Percentiles rank a stretch among this genome's conserved stretches.
phyloP scores from a whole-genome alignment of 345 rosid species.

The Pelargonium nanum region DNA sequence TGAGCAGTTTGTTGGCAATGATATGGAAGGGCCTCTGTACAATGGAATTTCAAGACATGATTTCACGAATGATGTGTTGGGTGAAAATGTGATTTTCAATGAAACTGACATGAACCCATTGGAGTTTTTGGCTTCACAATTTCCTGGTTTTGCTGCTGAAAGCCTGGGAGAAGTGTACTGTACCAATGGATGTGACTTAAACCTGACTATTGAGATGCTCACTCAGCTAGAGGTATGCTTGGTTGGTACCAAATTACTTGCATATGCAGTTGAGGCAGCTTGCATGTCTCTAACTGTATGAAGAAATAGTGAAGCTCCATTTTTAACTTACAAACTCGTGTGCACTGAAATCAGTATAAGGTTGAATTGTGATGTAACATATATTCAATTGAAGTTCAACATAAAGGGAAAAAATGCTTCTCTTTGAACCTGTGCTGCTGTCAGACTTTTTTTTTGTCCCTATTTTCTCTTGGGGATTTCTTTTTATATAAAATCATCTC shows the following conservation, averaged over 20 bases:
- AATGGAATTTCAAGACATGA: slow-evolving; percentile 44
- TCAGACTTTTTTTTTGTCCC: too few species aligned
- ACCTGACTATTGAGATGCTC: slow-evolving; percentile 89
- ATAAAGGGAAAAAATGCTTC: too few species aligned
- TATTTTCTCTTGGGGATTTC: too few species aligned
- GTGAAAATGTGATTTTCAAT: slow-evolving; percentile 41
- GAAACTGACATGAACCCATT: slow-evolving; percentile 58
- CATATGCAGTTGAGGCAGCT: not conserved
- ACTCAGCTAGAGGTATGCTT: slow-evolving; percentile 88
- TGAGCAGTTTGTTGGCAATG: slow-evolving; percentile 49
- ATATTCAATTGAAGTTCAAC: too few species aligned
- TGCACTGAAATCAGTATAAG: too few species aligned
- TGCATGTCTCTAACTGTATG: not conserved
- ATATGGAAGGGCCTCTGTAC: slow-evolving; percentile 40
- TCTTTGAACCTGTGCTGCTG: too few species aligned
- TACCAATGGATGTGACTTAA: slow-evolving; percentile 85
- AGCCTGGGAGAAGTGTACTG: slow-evolving; percentile 89
- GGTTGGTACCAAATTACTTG: not conserved
- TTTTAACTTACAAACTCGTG: too few species aligned
- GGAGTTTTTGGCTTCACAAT: slow-evolving; percentile 76
- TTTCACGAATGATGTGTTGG: slow-evolving; percentile 41
- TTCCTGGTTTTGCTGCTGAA: slow-evolving; percentile 93
- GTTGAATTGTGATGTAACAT: too few species aligned
- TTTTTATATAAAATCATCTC: too few species aligned
- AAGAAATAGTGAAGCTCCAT: too few species aligned